phyloP scores from a whole-genome alignment of 768 basidiomycete genomes.

The Psilocybe sp. region DNA sequence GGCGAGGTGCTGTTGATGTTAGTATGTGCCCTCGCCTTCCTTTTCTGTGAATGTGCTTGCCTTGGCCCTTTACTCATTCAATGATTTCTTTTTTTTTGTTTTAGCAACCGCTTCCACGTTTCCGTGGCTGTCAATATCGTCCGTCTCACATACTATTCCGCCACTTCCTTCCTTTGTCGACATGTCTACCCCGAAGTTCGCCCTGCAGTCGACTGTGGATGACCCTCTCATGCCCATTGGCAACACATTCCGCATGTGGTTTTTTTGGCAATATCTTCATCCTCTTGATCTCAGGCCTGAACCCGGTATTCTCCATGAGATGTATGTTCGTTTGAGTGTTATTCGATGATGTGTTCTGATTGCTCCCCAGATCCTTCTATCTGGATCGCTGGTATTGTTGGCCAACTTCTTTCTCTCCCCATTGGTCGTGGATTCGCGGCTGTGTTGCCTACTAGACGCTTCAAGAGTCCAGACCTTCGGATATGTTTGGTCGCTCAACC shows the following conservation, averaged over 20 bases:
- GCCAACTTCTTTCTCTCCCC: constrained; percentile 73
- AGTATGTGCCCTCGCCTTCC: no score
- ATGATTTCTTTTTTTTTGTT: no score
- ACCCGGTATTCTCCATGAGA: constrained; percentile 64
- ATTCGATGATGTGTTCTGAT: constrained; percentile 3
- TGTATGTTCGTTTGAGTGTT: constrained; percentile 38
- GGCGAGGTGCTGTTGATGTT: no score
- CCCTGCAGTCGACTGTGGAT: constrained; percentile 76
- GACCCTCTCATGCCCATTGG: constrained; percentile 77
- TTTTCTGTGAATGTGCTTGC: no score
- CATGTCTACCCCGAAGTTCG: constrained; percentile 90
- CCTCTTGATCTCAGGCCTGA: constrained; percentile 54
- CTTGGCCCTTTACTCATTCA: no score
- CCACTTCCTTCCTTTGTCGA: no score
- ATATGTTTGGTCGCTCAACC: constrained; percentile 68
- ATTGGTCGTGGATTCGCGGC: constrained; percentile 68
- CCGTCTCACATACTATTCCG: no score
- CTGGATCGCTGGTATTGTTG: constrained; percentile 63
- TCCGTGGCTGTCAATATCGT: no score
- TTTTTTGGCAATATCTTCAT: constrained; percentile 64
- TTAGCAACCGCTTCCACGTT: no score
- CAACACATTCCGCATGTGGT: constrained; percentile 85
- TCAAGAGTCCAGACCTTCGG: constrained; percentile 71
- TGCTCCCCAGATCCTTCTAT: constrained; percentile 56
- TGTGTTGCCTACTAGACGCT: constrained; percentile 65